phyloP scores from a whole-genome alignment of 129 eudicot species.

The Saposhnikovia divaricata region DNA sequence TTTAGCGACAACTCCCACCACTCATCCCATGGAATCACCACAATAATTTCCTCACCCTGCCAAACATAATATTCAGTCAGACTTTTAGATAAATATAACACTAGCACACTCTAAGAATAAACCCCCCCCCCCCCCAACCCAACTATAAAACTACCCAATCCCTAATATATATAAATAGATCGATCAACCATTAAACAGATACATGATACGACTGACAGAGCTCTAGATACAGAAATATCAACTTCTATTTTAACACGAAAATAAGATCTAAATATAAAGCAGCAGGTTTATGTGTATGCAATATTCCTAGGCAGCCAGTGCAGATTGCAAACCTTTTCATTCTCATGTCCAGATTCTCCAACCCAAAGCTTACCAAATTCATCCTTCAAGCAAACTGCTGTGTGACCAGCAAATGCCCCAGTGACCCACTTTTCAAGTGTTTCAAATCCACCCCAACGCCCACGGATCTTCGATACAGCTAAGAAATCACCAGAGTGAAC shows the following conservation, averaged over 20 bases:
- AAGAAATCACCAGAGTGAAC: constrained; percentile 97
- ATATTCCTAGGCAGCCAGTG: neutral
- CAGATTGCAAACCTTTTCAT: constrained; percentile 63
- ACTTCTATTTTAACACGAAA: neutral
- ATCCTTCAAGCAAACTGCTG: constrained; percentile 97
- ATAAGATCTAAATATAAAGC: neutral
- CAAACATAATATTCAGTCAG: constrained; percentile 2
- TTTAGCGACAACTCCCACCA: constrained; percentile 98
- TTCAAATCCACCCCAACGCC: constrained; percentile 99
- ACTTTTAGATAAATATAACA: neutral
- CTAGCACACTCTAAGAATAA: neutral
- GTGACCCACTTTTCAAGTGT: constrained; percentile 99
- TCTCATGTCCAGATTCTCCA: constrained; percentile 99
- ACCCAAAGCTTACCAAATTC: constrained; percentile 89
- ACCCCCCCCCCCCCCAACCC: no score
- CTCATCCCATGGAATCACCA: constrained; percentile 88
- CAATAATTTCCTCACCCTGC: constrained; percentile 97
- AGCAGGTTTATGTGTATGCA: neutral
- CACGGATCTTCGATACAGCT: constrained; percentile 96
- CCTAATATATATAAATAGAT: neutral
- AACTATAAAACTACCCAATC: neutral
- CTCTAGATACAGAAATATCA: neutral
- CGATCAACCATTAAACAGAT: neutral
- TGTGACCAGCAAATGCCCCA: constrained; percentile 98
- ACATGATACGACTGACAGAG: neutral